Evolutionary conservation across 2,329 filamentous ascomycete species (phyloP).

Genomic region (Periconia macrospinosa): DNA sequence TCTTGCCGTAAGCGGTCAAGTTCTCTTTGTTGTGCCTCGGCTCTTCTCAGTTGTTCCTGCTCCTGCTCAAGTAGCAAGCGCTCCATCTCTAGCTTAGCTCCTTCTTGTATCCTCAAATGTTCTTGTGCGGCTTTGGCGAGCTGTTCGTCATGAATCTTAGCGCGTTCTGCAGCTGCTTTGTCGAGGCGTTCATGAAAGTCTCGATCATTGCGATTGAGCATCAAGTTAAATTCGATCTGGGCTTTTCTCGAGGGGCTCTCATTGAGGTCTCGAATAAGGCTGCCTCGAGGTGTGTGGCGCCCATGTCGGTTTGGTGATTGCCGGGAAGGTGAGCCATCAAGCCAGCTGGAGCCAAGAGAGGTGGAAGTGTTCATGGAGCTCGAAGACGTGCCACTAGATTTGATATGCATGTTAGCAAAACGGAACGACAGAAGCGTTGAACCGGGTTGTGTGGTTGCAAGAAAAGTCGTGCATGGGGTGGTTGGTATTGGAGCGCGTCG

Average conservation of each 20-base stretch:
- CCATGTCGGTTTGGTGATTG: conserved; percentile 35
- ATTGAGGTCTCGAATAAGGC: conserved; percentile 23
- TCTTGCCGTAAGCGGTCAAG: conserved; percentile 48
- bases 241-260: conserved; percentile 41
- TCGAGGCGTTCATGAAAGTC: conserved; percentile 64
- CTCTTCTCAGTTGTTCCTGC: conserved; percentile 32
- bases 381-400: conserved; percentile 34
- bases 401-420: conserved; percentile 28
- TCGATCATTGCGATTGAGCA: conserved; percentile 46
- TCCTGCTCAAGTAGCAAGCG: conserved; percentile 50
- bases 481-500: conserved; percentile 7
- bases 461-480: conserved; percentile 19
- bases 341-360: conserved; percentile 35
- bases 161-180: conserved; percentile 62
- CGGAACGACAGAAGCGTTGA: not conserved
- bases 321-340: conserved; percentile 32
- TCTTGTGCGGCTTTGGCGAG: conserved; percentile 66
- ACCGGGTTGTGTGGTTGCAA: not conserved
- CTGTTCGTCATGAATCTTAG: conserved; percentile 65
- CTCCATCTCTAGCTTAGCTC: conserved; percentile 57
- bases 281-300: conserved; percentile 24
- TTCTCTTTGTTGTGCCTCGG: conserved; percentile 40
- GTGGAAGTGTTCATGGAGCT: conserved; percentile 38
- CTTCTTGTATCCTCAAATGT: conserved; percentile 65
- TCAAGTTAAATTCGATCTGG: conserved; percentile 45